Evolutionary conservation across 495 filamentous ascomycete species (phyloP).

Genomic region (Cladorrhinum samala): DNA sequence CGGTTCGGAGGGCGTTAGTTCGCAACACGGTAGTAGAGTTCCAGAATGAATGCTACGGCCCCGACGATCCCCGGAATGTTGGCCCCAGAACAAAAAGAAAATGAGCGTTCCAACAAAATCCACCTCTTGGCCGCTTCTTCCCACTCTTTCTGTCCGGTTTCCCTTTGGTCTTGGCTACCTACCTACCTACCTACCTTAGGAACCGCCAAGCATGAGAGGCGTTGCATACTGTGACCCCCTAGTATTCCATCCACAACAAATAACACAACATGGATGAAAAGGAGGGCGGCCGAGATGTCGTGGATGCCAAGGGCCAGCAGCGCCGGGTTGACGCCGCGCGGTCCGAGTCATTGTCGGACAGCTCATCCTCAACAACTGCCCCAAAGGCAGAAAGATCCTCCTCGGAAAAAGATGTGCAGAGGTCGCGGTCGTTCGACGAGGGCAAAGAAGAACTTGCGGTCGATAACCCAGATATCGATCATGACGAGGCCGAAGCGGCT

Average conservation of each 20-base stretch:
- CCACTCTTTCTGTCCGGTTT: background rate
- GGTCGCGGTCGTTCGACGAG: background rate
- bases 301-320: background rate
- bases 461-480: constrained; percentile 11
- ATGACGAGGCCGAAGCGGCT: constrained; percentile 13
- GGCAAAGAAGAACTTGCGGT: background rate
- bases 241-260: background rate
- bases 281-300: background rate
- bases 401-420: background rate
- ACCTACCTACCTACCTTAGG: background rate
- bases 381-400: background rate
- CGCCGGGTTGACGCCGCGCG: background rate
- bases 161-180: background rate
- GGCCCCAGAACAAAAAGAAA: background rate
- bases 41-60: background rate
- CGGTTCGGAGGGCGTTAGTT: background rate
- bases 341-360: background rate
- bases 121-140: background rate
- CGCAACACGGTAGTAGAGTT: background rate
- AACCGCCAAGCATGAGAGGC: background rate
- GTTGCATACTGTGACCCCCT: background rate
- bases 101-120: background rate
- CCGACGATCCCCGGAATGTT: too few relatives aligned
- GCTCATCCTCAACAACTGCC: background rate
- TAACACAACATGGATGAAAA: constrained; percentile 4